Conservation (phyloP, 2,329 filamentous ascomycete species). For the Diplodia seriata region DNA sequence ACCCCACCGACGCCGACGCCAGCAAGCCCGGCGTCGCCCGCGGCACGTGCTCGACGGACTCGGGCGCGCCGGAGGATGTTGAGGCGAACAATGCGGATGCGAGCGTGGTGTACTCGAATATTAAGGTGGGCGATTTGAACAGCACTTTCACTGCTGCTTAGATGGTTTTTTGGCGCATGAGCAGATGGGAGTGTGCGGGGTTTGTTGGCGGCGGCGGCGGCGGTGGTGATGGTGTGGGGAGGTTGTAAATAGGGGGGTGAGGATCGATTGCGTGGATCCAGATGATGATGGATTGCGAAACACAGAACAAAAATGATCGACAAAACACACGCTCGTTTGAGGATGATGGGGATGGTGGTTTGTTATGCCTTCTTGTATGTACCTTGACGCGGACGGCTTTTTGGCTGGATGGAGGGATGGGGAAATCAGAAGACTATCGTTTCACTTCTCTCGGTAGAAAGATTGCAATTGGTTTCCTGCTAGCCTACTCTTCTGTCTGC, state of each 20-base stretch:
- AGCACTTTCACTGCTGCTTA: slow-evolving; percentile 36
- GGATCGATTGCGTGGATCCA: background rate
- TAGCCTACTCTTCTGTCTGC: background rate
- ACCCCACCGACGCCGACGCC: slow-evolving; percentile 52
- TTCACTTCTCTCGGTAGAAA: background rate
- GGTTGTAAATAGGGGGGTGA: slow-evolving; percentile 2
- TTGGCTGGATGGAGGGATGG: background rate
- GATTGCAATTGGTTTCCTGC: background rate
- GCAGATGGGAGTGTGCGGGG: background rate
- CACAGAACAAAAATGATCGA: background rate
- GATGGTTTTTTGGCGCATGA: too few species aligned
- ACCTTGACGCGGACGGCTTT: background rate
- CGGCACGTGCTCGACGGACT: slow-evolving; percentile 35
- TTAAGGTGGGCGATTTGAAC: slow-evolving; percentile 39
- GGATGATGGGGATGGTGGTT: background rate
- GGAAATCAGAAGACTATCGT: background rate
- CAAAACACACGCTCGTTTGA: background rate
- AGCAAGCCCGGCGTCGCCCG: slow-evolving; percentile 34
- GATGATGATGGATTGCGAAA: background rate
- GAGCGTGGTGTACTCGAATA: slow-evolving; percentile 41
- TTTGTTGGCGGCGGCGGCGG: background rate
- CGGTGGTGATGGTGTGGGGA: background rate
- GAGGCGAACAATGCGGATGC: slow-evolving; percentile 34
- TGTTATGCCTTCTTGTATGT: background rate
- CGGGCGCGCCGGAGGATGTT: slow-evolving; percentile 37